phyloP scores from a whole-genome alignment of 139 green algal species.

The Tetratostichococcus sp. region DNA sequence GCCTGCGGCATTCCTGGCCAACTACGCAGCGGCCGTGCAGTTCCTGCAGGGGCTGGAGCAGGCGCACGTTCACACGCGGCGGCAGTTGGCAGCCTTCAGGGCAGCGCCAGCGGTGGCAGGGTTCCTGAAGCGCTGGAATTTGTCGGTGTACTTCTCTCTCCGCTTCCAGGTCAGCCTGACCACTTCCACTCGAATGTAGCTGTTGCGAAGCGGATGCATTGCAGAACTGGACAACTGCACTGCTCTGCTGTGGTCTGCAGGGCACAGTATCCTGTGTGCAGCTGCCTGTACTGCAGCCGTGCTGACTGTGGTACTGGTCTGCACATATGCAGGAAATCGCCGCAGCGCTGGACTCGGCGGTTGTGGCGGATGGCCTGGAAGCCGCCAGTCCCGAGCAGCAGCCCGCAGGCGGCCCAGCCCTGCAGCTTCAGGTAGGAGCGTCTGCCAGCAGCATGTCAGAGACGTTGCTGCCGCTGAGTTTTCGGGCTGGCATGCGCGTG shows the following conservation, averaged over 20 bases:
- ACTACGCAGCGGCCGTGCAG: constrained; percentile 60
- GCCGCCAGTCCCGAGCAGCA: not conserved
- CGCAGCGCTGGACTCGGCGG: constrained; percentile 35
- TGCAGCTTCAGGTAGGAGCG: not conserved
- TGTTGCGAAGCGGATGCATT: not conserved
- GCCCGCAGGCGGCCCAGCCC: not conserved
- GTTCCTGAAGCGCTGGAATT: constrained; percentile 84
- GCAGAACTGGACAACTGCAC: too few species aligned
- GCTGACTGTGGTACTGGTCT: too few species aligned
- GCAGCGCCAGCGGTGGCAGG: constrained; percentile 36
- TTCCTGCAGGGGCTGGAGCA: constrained; percentile 56
- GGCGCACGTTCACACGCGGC: constrained; percentile 4
- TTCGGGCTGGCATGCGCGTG: too few species aligned
- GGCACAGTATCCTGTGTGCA: too few species aligned
- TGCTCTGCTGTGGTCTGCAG: too few species aligned
- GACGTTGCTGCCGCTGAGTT: too few species aligned
- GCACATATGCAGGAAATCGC: constrained; percentile 65
- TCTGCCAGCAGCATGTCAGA: too few species aligned
- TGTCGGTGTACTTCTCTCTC: constrained; percentile 89
- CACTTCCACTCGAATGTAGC: too few species aligned
- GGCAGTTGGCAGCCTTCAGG: constrained; percentile 61
- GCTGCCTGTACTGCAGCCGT: too few species aligned
- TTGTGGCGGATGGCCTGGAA: constrained; percentile 10
- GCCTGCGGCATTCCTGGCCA: constrained; percentile 75
- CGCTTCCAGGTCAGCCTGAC: constrained; percentile 62